Percentiles rank a stretch among this genome's conserved stretches.
Conservation (phyloP, 352 stramenopile genomes). For the Globisporangium barbulae region DNA sequence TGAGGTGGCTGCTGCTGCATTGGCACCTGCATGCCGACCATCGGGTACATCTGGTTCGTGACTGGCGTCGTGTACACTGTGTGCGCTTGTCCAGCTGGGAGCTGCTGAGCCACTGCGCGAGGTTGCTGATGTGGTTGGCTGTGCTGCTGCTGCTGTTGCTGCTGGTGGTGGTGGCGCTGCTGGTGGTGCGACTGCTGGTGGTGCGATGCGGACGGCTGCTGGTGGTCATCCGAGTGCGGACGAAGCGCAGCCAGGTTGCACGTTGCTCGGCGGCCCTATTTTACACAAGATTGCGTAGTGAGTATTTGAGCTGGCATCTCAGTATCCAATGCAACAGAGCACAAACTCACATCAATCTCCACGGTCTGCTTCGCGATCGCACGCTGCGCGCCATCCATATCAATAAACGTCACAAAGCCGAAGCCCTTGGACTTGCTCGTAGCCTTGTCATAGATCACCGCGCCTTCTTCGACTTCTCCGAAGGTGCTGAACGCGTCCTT, state of each 20-base stretch:
- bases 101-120: neutral
- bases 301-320: neutral
- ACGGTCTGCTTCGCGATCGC: conserved; percentile 45
- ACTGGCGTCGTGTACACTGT: conserved; percentile 34
- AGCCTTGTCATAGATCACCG: conserved; percentile 60
- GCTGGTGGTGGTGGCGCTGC: conserved; percentile 9
- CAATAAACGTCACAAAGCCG: conserved; percentile 65
- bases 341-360: conserved; percentile 51
- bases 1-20: conserved; percentile 15
- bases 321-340: neutral
- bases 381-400: conserved; percentile 55
- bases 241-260: conserved; percentile 57
- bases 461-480: conserved; percentile 53
- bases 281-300: neutral
- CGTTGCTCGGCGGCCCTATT: conserved; percentile 35
- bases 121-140: conserved; percentile 3
- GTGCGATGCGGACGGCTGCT: conserved; percentile 18
- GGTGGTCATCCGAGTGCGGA: conserved; percentile 33
- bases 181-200: conserved; percentile 27
- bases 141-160: conserved; percentile 19
- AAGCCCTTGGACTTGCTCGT: conserved; percentile 60
- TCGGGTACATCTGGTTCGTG: conserved; percentile 15
- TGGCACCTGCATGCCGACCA: conserved; percentile 18
- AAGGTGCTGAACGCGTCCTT: conserved; percentile 48
- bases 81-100: conserved; percentile 21